Evolutionary conservation across 805 yeast genomes (phyloP), one percentile per base, ranked within the genome.

Genomic region (Saccharomyces mikatae): DNA sequence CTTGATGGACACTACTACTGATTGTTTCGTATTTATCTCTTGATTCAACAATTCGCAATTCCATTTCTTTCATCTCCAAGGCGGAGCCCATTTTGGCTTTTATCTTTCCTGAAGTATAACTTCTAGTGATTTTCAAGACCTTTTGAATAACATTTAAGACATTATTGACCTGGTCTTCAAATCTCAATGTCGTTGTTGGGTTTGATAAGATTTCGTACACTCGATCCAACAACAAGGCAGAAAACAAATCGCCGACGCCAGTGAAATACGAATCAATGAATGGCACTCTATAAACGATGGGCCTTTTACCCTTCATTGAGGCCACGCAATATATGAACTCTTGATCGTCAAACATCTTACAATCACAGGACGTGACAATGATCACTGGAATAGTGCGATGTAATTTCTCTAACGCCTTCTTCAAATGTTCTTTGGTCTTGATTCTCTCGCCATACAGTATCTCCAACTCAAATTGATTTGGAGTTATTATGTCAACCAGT

Each of bases 201-300:
- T 48, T n/a, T 8, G 52, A 50, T n/a, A 60, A 47, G n/a, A 60
- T 58, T 46, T 66, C 67, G 60, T 69, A 73, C 29, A 84, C 72
- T 60, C 87, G 78, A 67, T 86, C 95, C 5, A 88, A 61, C 31
- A 90, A 68, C 44, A 91, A 68, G 0, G 96, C 92, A 0, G 96
- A 84, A 62, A 92, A 91, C 46, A 91, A 70, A 64, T 91, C 98
- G 6, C 98, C 98, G 0, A 94, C 96, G 1, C 98, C 98, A 0
- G 97, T 89, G 71, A 91, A 92, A 67, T 92, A 89, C 4, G 92
- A 84, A 53, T 84, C 81, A 46, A 89, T 79, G 36, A 76, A 74
- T 1, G 87, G 86, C 13, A 86, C 76, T 59, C 76, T 76, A 62
- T 56, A 62, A 17, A 66, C 63, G 41, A 68, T 57, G 0, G 72